phyloP scores from a whole-genome alignment of 768 basidiomycete species.

The Tulasnella sp. region DNA sequence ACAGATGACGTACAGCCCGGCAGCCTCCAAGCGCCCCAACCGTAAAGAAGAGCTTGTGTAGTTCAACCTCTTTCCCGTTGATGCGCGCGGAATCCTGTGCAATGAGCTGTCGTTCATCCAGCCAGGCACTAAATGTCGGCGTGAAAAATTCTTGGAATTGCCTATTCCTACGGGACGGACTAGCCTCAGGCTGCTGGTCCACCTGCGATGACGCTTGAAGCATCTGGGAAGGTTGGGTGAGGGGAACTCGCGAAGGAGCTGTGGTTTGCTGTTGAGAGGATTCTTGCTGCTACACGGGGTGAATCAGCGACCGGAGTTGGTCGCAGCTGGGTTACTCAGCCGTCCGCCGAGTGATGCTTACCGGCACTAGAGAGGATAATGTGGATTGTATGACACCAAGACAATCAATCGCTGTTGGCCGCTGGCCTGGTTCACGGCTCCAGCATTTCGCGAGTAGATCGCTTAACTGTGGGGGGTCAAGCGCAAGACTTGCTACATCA shows the following conservation, averaged over 20 bases:
- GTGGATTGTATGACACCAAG: neutral
- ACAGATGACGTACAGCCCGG: neutral
- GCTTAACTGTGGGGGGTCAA: neutral
- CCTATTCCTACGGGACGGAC: neutral
- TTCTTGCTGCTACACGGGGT: too few relatives aligned
- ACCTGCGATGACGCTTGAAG: too few relatives aligned
- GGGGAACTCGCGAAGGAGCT: too few relatives aligned
- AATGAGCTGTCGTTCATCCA: neutral
- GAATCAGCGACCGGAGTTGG: too few relatives aligned
- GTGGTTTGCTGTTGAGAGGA: too few relatives aligned
- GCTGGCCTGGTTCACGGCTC: neutral
- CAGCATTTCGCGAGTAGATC: neutral
- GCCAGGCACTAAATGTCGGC: neutral
- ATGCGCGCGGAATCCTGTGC: neutral
- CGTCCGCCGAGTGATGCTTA: too few relatives aligned
- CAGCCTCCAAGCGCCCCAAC: slow-evolving; percentile 12
- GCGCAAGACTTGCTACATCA: neutral
- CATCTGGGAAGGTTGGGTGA: too few relatives aligned
- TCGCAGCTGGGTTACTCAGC: too few relatives aligned
- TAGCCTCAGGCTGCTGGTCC: neutral
- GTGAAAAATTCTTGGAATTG: slow-evolving; percentile 18
- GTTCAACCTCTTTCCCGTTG: slow-evolving; percentile 7
- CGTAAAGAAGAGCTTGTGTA: slow-evolving; percentile 18
- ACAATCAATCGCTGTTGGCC: neutral
- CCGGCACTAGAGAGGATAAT: too few relatives aligned